phyloP scores from a whole-genome alignment of 164 flowering plant genomes.

The Dillenia suffruticosa region DNA sequence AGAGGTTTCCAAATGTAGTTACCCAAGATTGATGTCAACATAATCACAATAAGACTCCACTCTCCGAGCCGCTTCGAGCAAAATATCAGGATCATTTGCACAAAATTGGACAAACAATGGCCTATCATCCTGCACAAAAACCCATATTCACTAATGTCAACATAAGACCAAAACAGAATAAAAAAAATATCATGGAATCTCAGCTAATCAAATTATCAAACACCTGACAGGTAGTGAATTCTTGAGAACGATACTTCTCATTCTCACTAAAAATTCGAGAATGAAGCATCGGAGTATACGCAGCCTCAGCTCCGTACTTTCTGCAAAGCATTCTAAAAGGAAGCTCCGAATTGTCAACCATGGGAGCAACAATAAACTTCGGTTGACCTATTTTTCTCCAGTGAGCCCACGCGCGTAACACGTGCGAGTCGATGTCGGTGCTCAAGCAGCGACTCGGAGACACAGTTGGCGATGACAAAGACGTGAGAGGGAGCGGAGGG shows the following conservation, averaged over 20 bases:
- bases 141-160: background rate
- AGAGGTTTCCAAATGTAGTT: slow-evolving; percentile 5
- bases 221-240: slow-evolving; percentile 91
- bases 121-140: slow-evolving; percentile 82
- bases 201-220: no score
- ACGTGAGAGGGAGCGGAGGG: background rate
- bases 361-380: slow-evolving; percentile 86
- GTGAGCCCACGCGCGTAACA: slow-evolving; percentile 89
- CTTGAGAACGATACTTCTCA: slow-evolving; percentile 64
- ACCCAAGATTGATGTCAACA: slow-evolving; percentile 97
- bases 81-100: slow-evolving; percentile 85
- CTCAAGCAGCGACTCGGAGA: slow-evolving; percentile 28
- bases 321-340: slow-evolving; percentile 94
- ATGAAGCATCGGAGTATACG: slow-evolving; percentile 97
- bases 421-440: slow-evolving; percentile 38
- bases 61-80: slow-evolving; percentile 69
- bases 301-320: slow-evolving; percentile 88
- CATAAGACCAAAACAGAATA: background rate
- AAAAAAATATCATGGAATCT: background rate
- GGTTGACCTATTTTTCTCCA: slow-evolving; percentile 81
- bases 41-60: slow-evolving; percentile 88
- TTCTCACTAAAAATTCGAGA: slow-evolving; percentile 75
- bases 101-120: slow-evolving; percentile 95
- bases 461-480: slow-evolving; percentile 8
- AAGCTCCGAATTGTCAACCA: slow-evolving; percentile 96